Evolutionary conservation across 371 early-diverging fungal genomes (phyloP), one percentile per base, ranked within the genome.

Genomic region (Apophysomyces variabilis): DNA sequence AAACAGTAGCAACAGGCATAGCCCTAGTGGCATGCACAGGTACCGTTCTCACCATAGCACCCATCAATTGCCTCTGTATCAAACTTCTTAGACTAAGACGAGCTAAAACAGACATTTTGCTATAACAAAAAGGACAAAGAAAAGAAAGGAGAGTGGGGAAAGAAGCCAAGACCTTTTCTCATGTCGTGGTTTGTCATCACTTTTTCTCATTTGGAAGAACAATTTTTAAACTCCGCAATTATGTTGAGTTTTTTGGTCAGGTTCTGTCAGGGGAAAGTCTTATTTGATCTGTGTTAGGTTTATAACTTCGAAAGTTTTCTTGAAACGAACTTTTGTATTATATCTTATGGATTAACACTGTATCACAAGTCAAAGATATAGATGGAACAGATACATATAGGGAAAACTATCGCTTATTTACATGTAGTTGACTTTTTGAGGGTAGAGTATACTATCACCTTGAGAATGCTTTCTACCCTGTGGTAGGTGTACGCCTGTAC

Each of bases 101-200:
- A 50, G 54, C 16, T 18, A 50, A 18, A 50, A 21, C 16, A 21
- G 54, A n/a, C 54, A 50, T 37, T 62, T 35, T 46, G 26, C 3
- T 62, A 35, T 41, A 62, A 41, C 39, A 18, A 63, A 21, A 36
- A 54, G 14, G 8, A 56, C 7, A 39, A 57, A 57, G 21, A 38
- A 57, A 39, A 57, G 41, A 39, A 38, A 57, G n/a, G 38, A n/a
- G 45, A 43, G 44, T 26, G 16, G 58, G 58, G 8, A 37, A 37
- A 58, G 38, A 37, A 36, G 35, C 16, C n/a, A 56, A 39, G 37
- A 39, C 18, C 36, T 60, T 60, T 59, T 60, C 21, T 7, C 7
- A 35, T 58, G 37, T 38, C 32, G 14, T 38, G 32, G 16, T 36
- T 58, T 58, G 39, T 38, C 37, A 18, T 62, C 35, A 21, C 32